Evolutionary conservation across 331 rosid genomes (phyloP), one percentile per base, ranked within the genome.

Genomic region (Cucumis variabilis): DNA sequence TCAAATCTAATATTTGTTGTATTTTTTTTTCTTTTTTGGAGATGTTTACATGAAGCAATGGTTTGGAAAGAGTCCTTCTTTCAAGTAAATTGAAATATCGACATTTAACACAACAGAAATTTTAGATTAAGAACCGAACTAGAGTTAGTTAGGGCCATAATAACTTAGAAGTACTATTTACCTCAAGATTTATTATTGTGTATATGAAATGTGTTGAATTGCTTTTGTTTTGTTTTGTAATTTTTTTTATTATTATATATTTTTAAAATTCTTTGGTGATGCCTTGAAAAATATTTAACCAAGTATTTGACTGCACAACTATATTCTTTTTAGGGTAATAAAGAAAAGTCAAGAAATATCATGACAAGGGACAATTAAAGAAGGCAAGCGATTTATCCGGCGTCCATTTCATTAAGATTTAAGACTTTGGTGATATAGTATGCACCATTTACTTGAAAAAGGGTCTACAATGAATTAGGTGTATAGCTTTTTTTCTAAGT

Each of bases 351-450:
- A 6, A 93, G 98, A 92, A 95, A 95, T 86, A 88, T 97, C 69
- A 93, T 97, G 98, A 98, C 95, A 80, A 98, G 99, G 11, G 98
- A 95, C 90, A 93, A 94, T 91, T 97, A 94, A 97, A 94, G 92
- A 97, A 88, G 90, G 95, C 96, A 0, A 93, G 97, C 17, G 96
- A 91, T 87, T 90, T 95, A 1, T 92, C 96, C 71, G 95, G 87
- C 80, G 90, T 91, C 37, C 87, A 82, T 86, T 94, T 94, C 48
- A 28, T 68, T 8, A 92, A 91, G 94, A 93, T 91, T 87, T 92
- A 88, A 88, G 94, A 93, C 85, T 88, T 89, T 27, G 93, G 90
- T 69, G 96, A 94, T 90, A 71, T 92, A 85, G 99, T 94, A 93
- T 63, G 97, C 66, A 51, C 77, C n/a, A 55, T 41, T 7, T 69